Percentiles rank a stretch among this genome's conserved stretches.
These are phyloP conservation scores for Dianthus caryophyllus DNA, from an alignment of 148 eudicot species.

Conservation along the genomic window DNA sequence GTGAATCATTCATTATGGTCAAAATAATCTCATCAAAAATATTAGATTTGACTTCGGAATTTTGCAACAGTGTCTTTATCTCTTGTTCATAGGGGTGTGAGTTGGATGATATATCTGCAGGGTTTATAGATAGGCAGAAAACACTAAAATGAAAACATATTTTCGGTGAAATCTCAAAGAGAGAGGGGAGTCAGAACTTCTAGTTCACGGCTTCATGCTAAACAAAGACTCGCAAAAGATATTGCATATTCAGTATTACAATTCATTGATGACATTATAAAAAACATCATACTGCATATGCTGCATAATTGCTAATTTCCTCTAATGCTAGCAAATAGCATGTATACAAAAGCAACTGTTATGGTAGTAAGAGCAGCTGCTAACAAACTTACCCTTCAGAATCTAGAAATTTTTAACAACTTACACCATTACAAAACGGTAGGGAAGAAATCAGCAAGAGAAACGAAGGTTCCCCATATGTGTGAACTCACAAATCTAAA, in stretches of 20 bases:
- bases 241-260: background rate
- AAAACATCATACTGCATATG: background rate
- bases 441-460: too few species aligned
- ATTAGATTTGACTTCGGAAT: conserved; percentile 31
- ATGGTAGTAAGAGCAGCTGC: background rate
- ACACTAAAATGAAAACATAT: background rate
- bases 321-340: background rate
- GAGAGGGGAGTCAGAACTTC: background rate
- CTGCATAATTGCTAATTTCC: background rate
- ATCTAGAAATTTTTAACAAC: background rate
- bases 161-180: background rate
- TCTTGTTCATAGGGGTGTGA: conserved; percentile 68
- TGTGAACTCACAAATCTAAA: too few species aligned
- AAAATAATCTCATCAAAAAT: conserved; percentile 32
- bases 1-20: conserved; percentile 37
- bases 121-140: conserved; percentile 3
- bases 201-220: background rate
- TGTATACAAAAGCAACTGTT: background rate
- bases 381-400: background rate
- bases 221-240: background rate
- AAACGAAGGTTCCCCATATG: too few species aligned
- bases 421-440: background rate
- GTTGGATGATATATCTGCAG: conserved; percentile 35
- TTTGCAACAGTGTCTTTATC: conserved; percentile 49
- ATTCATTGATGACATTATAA: background rate